Base-by-base conservation (phyloP, 1,284 basidiomycete genomes). In the Porodaedalea pini region DNA sequence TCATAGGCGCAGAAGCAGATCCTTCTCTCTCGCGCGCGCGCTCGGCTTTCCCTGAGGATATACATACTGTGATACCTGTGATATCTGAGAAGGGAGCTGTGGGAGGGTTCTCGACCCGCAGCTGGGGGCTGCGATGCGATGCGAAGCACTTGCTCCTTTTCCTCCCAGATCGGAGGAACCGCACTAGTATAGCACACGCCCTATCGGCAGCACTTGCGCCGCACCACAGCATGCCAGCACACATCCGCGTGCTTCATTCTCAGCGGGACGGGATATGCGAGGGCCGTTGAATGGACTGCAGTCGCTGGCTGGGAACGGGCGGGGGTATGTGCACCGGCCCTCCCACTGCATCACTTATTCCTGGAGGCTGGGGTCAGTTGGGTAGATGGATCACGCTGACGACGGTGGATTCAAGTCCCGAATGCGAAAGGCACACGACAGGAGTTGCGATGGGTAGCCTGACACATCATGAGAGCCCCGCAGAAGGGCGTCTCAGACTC, bases 231-330 rank as follows among this genome's bases (percentile, higher is more conserved):
- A 13, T 41, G 41, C 41, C 41, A 44, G 21, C 41, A 23, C 41
- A 44, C 19, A 23, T 8, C 11, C 17, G 5, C 21, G 25, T 7
- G 41, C 19, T 44, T 10, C 25, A 11, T 29, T 47, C 45, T 47
- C 45, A 47, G 45, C 45, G 25, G 25, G 29, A 47, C 25, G n/a
- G 45, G 45, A 13, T 47, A 47, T 47, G 45, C 45, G 29, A 47
- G 13, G 25, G 15, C 45, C 25, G 25, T 29, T 47, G 45, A 47
- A 47, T 47, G 25, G 23, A 8, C 27, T 27, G 45, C 23, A 2
- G 2, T 47, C 25, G 23, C 23, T 27, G 29, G 15, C 45, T 47
- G 45, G 45, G 45, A 47, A 47, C 45, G 15, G 45, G 23, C 11
- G 25, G 45, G 29, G 4, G 25, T 29, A 47, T 13, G 5, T 47